Percentiles rank a stretch among this genome's conserved stretches.
Conservation (phyloP, 371 early-diverging fungal species). For the Circinella minor region DNA sequence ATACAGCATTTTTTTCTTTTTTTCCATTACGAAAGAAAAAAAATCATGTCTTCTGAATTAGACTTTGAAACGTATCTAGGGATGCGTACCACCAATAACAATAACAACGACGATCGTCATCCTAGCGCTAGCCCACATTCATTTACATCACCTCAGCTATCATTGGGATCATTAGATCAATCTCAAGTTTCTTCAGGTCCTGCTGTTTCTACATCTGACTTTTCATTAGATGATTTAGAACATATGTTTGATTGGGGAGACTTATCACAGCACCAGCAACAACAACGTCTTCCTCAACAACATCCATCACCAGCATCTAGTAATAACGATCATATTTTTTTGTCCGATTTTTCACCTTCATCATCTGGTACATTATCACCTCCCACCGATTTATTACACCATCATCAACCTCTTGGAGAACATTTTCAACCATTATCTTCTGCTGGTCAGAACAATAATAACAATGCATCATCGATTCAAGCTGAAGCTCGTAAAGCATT, state of each 20-base stretch:
- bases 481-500: constrained; percentile 13
- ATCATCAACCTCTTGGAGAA: constrained; percentile 1
- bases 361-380: constrained; percentile 14
- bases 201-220: constrained; percentile 12
- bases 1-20: constrained; percentile 1
- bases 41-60: constrained; percentile 1
- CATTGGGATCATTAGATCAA: constrained; percentile 11
- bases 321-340: not conserved
- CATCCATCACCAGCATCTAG: not conserved
- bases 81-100: constrained; percentile 14
- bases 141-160: constrained; percentile 13
- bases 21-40: not conserved
- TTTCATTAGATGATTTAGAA: constrained; percentile 19
- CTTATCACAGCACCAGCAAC: constrained; percentile 7
- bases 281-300: constrained; percentile 1
- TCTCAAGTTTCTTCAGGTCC: constrained; percentile 2
- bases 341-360: constrained; percentile 7
- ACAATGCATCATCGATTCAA: not conserved
- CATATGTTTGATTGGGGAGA: constrained; percentile 18
- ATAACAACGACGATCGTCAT: not conserved
- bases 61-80: constrained; percentile 17
- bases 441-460: not conserved
- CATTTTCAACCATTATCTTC: not conserved
- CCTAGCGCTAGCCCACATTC: constrained; percentile 4
- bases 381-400: constrained; percentile 11